Evolutionary conservation across 306 rosid species (phyloP).

Genomic region (Dryas octopetala): DNA sequence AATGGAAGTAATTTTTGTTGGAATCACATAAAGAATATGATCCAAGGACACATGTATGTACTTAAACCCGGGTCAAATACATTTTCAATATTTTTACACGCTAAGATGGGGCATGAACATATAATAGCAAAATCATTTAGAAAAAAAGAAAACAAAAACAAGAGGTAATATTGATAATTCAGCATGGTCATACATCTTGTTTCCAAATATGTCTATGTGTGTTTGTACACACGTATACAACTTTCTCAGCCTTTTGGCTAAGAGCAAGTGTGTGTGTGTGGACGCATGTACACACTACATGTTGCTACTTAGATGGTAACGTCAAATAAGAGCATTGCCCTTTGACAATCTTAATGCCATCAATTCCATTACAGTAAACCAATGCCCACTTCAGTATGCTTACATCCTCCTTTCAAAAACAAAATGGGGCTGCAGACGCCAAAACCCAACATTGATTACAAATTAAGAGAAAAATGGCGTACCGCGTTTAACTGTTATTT

Average conservation of each 20-base stretch:
- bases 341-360: not conserved
- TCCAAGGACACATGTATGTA: too few relatives aligned
- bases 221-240: not conserved
- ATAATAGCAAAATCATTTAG: not conserved
- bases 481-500: not conserved
- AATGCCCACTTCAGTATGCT: not conserved
- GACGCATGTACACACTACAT: not conserved
- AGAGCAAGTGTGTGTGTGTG: not conserved
- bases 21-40: not conserved
- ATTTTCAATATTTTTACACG: not conserved
- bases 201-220: not conserved
- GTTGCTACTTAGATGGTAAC: not conserved
- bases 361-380: constrained; percentile 4
- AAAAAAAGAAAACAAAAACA: not conserved
- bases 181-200: not conserved
- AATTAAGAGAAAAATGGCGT: not conserved
- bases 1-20: not conserved
- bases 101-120: not conserved
- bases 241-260: not conserved
- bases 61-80: not conserved
- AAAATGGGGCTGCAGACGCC: not conserved
- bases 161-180: not conserved
- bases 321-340: not conserved
- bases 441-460: not conserved
- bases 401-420: not conserved